phyloP scores from a whole-genome alignment of 129 eudicot genomes.

The Lonicera japonica region DNA sequence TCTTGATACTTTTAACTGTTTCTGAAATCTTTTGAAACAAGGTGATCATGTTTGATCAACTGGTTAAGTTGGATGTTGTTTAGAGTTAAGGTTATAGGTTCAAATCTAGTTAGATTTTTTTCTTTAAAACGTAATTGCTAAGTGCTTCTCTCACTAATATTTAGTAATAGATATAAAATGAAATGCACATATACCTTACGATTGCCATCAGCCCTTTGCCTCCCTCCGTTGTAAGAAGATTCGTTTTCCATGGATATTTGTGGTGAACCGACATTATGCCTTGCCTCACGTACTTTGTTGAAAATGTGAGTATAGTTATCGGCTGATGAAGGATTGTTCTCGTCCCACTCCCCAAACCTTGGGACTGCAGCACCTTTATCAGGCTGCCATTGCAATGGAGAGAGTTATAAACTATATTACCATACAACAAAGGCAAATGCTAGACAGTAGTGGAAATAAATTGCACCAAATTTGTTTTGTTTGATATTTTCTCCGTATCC shows the following conservation, averaged over 20 bases:
- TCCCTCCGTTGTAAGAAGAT: constrained; percentile 29
- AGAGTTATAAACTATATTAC: neutral
- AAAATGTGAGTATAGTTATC: constrained; percentile 71
- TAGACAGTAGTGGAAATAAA: neutral
- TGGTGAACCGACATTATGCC: constrained; percentile 27
- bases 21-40: too few species aligned
- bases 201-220: constrained; percentile 13
- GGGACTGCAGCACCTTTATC: constrained; percentile 77
- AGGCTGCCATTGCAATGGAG: constrained; percentile 34
- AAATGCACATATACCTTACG: constrained; percentile 25
- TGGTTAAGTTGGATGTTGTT: too few species aligned
- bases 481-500: neutral
- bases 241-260: constrained; percentile 20
- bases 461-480: neutral
- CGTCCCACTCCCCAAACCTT: constrained; percentile 82
- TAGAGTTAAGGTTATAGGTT: too few species aligned
- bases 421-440: neutral
- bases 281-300: constrained; percentile 57
- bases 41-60: too few species aligned
- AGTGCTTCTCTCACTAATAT: too few species aligned
- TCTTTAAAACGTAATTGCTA: too few species aligned
- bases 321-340: constrained; percentile 58
- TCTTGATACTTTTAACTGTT: too few species aligned
- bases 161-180: neutral
- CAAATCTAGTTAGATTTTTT: too few species aligned